phyloP scores from a whole-genome alignment of 345 rosid species.

The Sonneratia caseolaris region DNA sequence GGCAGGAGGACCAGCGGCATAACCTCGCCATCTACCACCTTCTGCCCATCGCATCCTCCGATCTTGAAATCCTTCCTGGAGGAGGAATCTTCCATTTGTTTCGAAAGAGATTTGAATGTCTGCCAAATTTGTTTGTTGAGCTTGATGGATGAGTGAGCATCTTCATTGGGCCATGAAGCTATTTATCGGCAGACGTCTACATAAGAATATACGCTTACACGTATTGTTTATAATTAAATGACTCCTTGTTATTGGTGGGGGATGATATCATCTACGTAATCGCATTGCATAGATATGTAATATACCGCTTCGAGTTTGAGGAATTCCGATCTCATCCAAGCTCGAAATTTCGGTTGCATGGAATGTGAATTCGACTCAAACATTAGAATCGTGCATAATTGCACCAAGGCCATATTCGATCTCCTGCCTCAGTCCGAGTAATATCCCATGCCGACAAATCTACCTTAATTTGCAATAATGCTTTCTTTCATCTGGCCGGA shows the following conservation, averaged over 20 bases:
- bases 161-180: not conserved
- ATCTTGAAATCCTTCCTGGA: slow-evolving; percentile 43
- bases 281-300: not conserved
- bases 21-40: slow-evolving; percentile 50
- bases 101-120: not conserved
- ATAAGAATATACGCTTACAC: not conserved
- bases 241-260: not conserved
- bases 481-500: too few species aligned
- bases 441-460: too few species aligned
- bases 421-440: too few species aligned
- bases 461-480: too few species aligned
- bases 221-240: not conserved
- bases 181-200: not conserved
- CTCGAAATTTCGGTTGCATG: too few species aligned
- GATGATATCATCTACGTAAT: not conserved
- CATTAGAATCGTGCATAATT: too few species aligned
- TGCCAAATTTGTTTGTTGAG: not conserved
- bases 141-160: not conserved
- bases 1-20: slow-evolving; percentile 48
- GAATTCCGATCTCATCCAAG: not conserved
- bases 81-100: slow-evolving; percentile 2
- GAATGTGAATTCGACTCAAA: too few species aligned
- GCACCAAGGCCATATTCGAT: too few species aligned
- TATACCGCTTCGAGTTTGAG: too few species aligned
- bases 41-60: slow-evolving; percentile 52